These are phyloP conservation scores for Kwoniella bestiolae DNA, from an alignment of 768 basidiomycete genomes.

Conservation along the genomic window DNA sequence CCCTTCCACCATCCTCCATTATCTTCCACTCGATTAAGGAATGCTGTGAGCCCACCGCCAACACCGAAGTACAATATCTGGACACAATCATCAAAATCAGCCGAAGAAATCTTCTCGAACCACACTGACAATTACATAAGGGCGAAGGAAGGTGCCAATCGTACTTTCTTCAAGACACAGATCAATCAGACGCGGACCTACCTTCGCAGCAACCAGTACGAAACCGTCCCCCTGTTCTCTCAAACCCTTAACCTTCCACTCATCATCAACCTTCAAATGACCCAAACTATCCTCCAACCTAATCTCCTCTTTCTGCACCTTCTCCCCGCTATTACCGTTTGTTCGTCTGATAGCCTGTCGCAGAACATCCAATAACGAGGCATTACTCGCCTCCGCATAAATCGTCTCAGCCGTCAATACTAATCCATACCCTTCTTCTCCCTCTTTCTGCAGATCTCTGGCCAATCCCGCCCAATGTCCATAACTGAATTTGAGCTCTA, in stretches of 20 bases:
- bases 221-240: slow-evolving; percentile 29
- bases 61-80: slow-evolving; percentile 87
- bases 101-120: not conserved
- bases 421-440: slow-evolving; percentile 64
- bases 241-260: slow-evolving; percentile 18
- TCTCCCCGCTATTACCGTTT: slow-evolving; percentile 3
- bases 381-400: slow-evolving; percentile 71
- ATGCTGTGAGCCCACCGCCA: slow-evolving; percentile 81
- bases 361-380: slow-evolving; percentile 60
- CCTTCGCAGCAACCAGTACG: slow-evolving; percentile 80
- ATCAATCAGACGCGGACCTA: slow-evolving; percentile 13
- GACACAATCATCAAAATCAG: not conserved
- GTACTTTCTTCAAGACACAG: not conserved
- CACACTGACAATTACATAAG: too few relatives aligned
- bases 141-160: not conserved
- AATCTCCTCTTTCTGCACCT: slow-evolving; percentile 7
- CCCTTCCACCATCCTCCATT: slow-evolving; percentile 62
- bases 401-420: slow-evolving; percentile 92
- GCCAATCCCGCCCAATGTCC: slow-evolving; percentile 71
- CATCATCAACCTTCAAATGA: slow-evolving; percentile 19
- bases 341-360: slow-evolving; percentile 2
- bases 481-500: slow-evolving; percentile 74
- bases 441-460: slow-evolving; percentile 2
- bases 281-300: slow-evolving; percentile 32
- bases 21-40: slow-evolving; percentile 65